Evolutionary conservation across 345 rosid species (phyloP), one percentile per base, ranked within the genome.

Genomic region (Theobroma cacao): DNA sequence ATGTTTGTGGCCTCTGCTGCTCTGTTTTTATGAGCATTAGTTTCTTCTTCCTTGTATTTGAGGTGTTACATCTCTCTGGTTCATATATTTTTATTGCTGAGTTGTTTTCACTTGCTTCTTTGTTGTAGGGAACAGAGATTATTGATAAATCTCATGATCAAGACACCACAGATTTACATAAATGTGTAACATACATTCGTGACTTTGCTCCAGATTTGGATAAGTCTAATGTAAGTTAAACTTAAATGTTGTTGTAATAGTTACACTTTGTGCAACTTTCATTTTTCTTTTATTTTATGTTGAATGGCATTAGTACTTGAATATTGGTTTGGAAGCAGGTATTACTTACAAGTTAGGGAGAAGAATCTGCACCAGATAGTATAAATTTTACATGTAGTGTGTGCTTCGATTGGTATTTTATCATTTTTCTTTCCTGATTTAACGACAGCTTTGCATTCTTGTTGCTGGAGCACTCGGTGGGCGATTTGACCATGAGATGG

Each of bases 401-500:
- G 15, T 66, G 80, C 45, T 58, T 74, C 20, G 75, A 24, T 71
- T 71, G 59, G 1, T 47, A 47, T 34, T n/a, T 7, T 60, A n/a
- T 55, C 30, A 4, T 40, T 75, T 74, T 2, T 78, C 41, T 59
- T 76, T 56, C 1, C 65, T 69, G 59, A 62, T 66, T 59, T 75
- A 38, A 41, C 77, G 71, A 75, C 86, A 94, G 98, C 86, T 94
- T 28, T 88, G 95, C 85, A 87, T 97, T 86, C 97, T 97, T 84
- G 96, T 88, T 47, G 88, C 91, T 3, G 99, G 98, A 52, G 98
- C 99, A 55, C 96, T 97, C 20, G 99, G 99, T 26, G 99, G 98
- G 59, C 86, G 99, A 52, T 97, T 93, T 81, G 99, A 97, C 80
- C 99, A 94, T 53, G 98, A 97, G 81, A 90, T 90, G 33, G 98